Evolutionary conservation across 2,329 filamentous ascomycete species (phyloP).

Genomic region (Diaporthe sp.): DNA sequence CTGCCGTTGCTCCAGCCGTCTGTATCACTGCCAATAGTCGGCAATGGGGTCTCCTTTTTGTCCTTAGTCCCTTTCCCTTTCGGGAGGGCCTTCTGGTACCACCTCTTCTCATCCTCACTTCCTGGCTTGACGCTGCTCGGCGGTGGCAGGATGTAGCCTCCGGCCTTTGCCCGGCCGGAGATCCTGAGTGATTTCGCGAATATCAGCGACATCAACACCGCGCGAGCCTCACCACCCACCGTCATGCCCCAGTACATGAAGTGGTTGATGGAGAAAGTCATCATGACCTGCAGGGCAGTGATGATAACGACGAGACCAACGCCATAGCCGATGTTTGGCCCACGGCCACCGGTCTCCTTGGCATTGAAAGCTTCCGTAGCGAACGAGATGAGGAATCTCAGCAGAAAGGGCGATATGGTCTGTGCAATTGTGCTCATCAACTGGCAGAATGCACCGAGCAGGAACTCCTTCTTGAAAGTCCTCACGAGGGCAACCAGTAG

Average conservation of each 20-base stretch:
- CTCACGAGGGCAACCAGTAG: conserved; percentile 87
- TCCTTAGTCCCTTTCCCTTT: conserved; percentile 52
- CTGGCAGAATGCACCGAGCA: conserved; percentile 83
- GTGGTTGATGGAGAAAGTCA: conserved; percentile 87
- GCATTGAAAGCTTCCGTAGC: conserved; percentile 84
- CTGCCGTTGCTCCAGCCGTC: conserved; percentile 93
- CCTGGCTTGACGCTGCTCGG: conserved; percentile 52
- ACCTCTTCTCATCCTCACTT: conserved; percentile 54
- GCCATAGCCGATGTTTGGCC: conserved; percentile 80
- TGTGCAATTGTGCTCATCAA: conserved; percentile 80
- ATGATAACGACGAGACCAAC: conserved; percentile 89
- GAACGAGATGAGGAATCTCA: conserved; percentile 89
- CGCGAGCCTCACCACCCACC: conserved; percentile 86
- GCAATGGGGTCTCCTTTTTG: conserved; percentile 45
- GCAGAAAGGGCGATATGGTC: conserved; percentile 86
- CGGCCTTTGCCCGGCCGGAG: conserved; percentile 89
- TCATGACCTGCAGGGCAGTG: conserved; percentile 85
- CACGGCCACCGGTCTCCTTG: conserved; percentile 60
- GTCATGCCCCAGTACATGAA: conserved; percentile 96
- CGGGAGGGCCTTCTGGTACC: conserved; percentile 61
- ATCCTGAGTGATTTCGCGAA: conserved; percentile 95
- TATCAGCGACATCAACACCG: conserved; percentile 85
- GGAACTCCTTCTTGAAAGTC: conserved; percentile 87
- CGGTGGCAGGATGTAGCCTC: conserved; percentile 63
- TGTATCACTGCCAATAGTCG: conserved; percentile 73